Evolutionary conservation across 2,329 filamentous ascomycete genomes (phyloP), one percentile per base, ranked within the genome.

Genomic region (Pestalotiopsis sp.): DNA sequence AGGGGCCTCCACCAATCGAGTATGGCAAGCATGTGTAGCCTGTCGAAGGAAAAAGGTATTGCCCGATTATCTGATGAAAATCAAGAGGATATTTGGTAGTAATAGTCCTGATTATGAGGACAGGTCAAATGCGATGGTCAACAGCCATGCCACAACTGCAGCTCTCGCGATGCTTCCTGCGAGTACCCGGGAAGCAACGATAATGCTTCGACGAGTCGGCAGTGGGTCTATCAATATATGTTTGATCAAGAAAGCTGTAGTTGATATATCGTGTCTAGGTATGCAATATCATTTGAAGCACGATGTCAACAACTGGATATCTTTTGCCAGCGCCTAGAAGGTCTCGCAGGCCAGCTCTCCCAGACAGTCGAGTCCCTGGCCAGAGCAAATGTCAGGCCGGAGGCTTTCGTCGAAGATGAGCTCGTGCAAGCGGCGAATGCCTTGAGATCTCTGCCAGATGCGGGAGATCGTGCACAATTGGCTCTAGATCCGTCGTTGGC

Each of bases 161-260:
- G 64, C 49, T 66, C 64, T 12, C 27, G 64, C 4, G 65, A 60
- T 49, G 56, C 56, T 23, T 7, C 20, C 5, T 67, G 65, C n/a
- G 65, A 67, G 36, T 67, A 67, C 14, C 65, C 36, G 14, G 65
- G 65, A 14, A 67, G 65, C 13, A 67, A 67, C 20, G 65, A 60
- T 23, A 67, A 60, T 49, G 65, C 56, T 25, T 67, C 65, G 11
- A 67, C 65, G 11, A 67, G 56, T 60, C 65, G 56, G 17, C 65
- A 66, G 41, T 66, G 52, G 25, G 64, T 49, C 49, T 23, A 17
- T 6, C 17, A 20, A 25, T 65, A 20, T 14, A 17, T 17, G n/a
- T 23, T 25, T 20, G 17, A 27, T 11, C 52, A n/a, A 41, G 62
- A 12, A n/a, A n/a, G n/a, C 31, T 23, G 2, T 36, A 6, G 7